phyloP scores from a whole-genome alignment of 2,329 filamentous ascomycete genomes.

The Aspergillus pseudotamarii region DNA sequence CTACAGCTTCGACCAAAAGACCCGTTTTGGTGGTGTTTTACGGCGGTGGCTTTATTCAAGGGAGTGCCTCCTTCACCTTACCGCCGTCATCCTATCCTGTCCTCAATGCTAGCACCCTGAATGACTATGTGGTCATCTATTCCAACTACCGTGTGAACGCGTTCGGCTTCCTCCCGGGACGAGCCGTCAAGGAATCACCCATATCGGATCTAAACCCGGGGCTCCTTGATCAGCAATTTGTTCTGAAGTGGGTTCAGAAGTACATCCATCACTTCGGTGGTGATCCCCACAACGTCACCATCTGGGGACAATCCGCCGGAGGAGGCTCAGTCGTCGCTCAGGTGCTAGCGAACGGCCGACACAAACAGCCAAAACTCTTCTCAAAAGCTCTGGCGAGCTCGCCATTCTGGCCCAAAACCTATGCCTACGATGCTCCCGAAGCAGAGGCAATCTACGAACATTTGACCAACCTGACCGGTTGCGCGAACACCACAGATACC shows the following conservation, averaged over 20 bases:
- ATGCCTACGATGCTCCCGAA: slow-evolving; percentile 53
- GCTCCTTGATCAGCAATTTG: slow-evolving; percentile 56
- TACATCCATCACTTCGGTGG: slow-evolving; percentile 59
- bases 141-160: slow-evolving; percentile 61
- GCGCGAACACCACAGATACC: slow-evolving; percentile 45
- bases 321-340: slow-evolving; percentile 46
- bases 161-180: slow-evolving; percentile 58
- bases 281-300: slow-evolving; percentile 54
- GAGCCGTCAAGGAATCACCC: slow-evolving; percentile 47
- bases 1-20: slow-evolving; percentile 20
- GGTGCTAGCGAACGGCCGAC: slow-evolving; percentile 52
- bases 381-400: slow-evolving; percentile 54
- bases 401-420: slow-evolving; percentile 64
- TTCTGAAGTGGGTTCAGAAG: slow-evolving; percentile 57
- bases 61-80: slow-evolving; percentile 57
- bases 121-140: slow-evolving; percentile 57
- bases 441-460: slow-evolving; percentile 55
- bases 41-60: slow-evolving; percentile 64
- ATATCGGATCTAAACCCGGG: slow-evolving; percentile 56
- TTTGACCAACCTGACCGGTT: slow-evolving; percentile 53
- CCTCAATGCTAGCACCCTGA: slow-evolving; percentile 55
- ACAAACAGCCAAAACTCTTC: slow-evolving; percentile 50
- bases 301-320: slow-evolving; percentile 60
- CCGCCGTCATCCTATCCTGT: slow-evolving; percentile 62
- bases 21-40: slow-evolving; percentile 65